phyloP scores from a whole-genome alignment of 2,329 filamentous ascomycete species.

The Fusarium sp. region DNA sequence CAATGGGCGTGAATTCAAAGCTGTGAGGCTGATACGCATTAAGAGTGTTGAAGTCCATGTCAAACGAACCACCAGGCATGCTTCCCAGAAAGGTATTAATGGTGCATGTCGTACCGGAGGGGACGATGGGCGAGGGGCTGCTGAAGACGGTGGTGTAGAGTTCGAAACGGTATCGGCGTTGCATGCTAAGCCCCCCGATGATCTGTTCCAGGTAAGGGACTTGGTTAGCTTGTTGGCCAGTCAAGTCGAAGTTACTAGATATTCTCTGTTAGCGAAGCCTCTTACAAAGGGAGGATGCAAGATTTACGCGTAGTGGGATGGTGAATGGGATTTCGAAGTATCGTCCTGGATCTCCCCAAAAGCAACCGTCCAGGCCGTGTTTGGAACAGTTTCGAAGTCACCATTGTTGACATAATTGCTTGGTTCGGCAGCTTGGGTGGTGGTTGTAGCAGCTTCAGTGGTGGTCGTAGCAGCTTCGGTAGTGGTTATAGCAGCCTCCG shows the following conservation, averaged over 20 bases:
- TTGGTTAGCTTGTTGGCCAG: too few relatives aligned
- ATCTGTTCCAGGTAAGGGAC: too few relatives aligned
- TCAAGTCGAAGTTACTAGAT: too few relatives aligned
- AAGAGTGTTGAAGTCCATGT: fast-evolving
- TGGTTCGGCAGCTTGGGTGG: fast-evolving
- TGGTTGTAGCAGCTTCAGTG: background rate
- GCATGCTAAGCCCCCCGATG: background rate
- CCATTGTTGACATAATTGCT: constrained; percentile 8
- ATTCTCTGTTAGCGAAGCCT: too few relatives aligned
- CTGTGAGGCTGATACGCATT: background rate
- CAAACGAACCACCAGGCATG: too few relatives aligned
- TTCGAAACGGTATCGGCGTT: background rate
- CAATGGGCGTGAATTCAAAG: background rate
- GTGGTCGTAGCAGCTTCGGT: background rate
- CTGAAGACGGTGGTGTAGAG: background rate
- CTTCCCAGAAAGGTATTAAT: too few relatives aligned
- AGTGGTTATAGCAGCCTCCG: background rate
- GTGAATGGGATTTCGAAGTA: background rate
- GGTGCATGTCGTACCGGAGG: too few relatives aligned
- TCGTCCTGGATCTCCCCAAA: too few relatives aligned
- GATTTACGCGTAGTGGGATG: too few relatives aligned
- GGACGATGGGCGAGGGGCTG: fast-evolving
- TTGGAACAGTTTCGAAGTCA: too few relatives aligned
- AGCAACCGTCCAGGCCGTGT: too few relatives aligned
- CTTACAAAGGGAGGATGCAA: too few relatives aligned